Evolutionary conservation across 805 yeast genomes (phyloP).

Genomic region (Suhomyces sp.): DNA sequence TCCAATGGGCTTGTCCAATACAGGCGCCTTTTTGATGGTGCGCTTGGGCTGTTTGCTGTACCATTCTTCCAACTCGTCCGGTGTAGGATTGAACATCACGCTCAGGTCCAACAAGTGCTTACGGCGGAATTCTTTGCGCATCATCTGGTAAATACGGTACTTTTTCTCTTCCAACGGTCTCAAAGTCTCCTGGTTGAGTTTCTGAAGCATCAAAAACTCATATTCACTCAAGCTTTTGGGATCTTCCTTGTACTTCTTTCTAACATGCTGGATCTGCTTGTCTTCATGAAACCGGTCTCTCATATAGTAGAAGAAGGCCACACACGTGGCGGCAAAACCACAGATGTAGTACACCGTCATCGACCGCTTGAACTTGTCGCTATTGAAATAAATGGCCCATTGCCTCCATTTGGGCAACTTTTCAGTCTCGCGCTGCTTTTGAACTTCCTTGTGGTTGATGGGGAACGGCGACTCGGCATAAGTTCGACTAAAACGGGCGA

Average conservation of each 20-base stretch:
- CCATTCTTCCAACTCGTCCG: constrained; percentile 42
- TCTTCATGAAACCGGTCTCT: constrained; percentile 64
- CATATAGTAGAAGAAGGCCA: constrained; percentile 64
- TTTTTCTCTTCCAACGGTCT: constrained; percentile 64
- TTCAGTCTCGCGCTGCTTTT: constrained; percentile 25
- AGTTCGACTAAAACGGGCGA: background rate
- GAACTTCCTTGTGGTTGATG: constrained; percentile 27
- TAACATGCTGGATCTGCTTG: constrained; percentile 48
- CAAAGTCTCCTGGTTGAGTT: constrained; percentile 52
- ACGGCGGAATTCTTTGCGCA: constrained; percentile 46
- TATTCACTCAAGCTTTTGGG: constrained; percentile 53
- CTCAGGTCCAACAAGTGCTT: constrained; percentile 32
- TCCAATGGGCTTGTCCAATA: constrained; percentile 14
- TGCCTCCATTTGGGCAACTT: constrained; percentile 35
- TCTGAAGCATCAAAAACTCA: constrained; percentile 60
- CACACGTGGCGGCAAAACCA: constrained; percentile 54
- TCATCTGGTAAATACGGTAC: constrained; percentile 54
- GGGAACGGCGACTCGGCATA: constrained; percentile 34
- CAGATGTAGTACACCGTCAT: constrained; percentile 63
- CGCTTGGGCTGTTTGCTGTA: constrained; percentile 32
- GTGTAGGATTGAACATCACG: constrained; percentile 39
- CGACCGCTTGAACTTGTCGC: constrained; percentile 53
- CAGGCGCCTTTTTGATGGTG: constrained; percentile 22
- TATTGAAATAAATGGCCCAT: constrained; percentile 42
- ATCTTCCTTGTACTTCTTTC: constrained; percentile 31